phyloP scores from a whole-genome alignment of 2,329 filamentous ascomycete genomes.

The Dothistroma septosporum region DNA sequence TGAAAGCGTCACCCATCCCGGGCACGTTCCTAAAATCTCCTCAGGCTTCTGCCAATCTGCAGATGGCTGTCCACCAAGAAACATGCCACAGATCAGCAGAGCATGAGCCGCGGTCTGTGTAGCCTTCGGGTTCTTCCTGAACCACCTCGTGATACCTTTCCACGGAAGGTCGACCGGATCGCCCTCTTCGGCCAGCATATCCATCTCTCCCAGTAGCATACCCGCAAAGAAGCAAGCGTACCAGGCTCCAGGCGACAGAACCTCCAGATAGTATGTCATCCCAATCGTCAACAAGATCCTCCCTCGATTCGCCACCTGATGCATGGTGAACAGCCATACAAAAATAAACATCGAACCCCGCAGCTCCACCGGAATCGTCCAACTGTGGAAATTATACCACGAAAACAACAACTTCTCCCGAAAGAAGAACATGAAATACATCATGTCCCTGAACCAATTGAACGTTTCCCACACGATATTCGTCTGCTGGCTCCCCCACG shows the following conservation, averaged over 20 bases:
- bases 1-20: constrained; percentile 23
- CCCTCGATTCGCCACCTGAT: constrained; percentile 17
- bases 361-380: constrained; percentile 62
- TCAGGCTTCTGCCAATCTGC: constrained; percentile 18
- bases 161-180: constrained; percentile 18
- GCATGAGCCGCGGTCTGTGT: constrained; percentile 16
- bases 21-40: constrained; percentile 21
- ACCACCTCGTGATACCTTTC: constrained; percentile 16
- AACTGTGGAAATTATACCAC: constrained; percentile 36
- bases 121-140: constrained; percentile 10
- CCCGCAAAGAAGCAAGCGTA: constrained; percentile 58
- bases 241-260: constrained; percentile 48
- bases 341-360: constrained; percentile 61
- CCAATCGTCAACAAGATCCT: constrained; percentile 20
- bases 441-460: constrained; percentile 52
- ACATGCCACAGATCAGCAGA: constrained; percentile 22
- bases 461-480: constrained; percentile 50
- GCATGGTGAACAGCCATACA: constrained; percentile 53
- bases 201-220: constrained; percentile 59
- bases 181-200: constrained; percentile 46
- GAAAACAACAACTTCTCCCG: constrained; percentile 38
- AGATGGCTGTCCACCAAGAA: constrained; percentile 24
- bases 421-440: constrained; percentile 65
- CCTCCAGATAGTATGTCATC: constrained; percentile 19
- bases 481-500: constrained; percentile 29